phyloP scores from a whole-genome alignment of 148 eudicot genomes.

The Rhododendron henanense region DNA sequence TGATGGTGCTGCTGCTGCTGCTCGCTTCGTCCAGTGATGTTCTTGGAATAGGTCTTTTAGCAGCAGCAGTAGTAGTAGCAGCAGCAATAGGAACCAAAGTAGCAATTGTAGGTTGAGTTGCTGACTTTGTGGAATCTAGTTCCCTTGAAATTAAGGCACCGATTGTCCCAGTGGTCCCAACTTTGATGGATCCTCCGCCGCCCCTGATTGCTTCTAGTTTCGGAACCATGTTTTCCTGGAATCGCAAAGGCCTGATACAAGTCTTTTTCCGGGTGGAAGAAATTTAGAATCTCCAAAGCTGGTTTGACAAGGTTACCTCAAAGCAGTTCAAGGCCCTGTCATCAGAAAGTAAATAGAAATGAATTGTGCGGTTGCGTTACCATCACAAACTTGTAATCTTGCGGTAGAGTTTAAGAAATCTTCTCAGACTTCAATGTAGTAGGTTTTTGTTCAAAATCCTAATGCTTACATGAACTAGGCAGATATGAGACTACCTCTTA shows the following conservation, averaged over 20 bases:
- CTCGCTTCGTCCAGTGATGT: slow-evolving; percentile 45
- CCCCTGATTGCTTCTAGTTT: slow-evolving; percentile 75
- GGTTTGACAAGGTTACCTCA: neutral
- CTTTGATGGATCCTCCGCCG: slow-evolving; percentile 79
- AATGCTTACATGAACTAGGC: neutral
- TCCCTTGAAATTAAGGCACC: slow-evolving; percentile 74
- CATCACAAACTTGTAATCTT: neutral
- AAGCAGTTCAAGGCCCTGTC: slow-evolving; percentile 11
- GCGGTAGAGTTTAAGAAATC: neutral
- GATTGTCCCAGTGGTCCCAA: slow-evolving; percentile 75
- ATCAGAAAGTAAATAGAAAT: neutral
- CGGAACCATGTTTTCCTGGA: slow-evolving; percentile 46
- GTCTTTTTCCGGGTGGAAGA: neutral
- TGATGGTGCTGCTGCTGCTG: slow-evolving; percentile 28
- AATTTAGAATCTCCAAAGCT: neutral
- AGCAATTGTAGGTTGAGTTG: slow-evolving; percentile 20
- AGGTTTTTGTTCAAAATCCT: neutral
- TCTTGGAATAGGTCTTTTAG: slow-evolving; percentile 36
- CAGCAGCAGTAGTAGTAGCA: slow-evolving; percentile 24
- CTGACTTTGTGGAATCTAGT: slow-evolving; percentile 39
- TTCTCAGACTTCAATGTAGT: neutral
- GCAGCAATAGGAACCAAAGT: slow-evolving; percentile 13
- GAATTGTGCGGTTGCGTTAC: neutral
- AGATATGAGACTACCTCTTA: neutral
- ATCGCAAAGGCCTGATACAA: neutral